These are phyloP conservation scores for Mycena metata DNA, from an alignment of 768 basidiomycete species.

Conservation along the genomic window DNA sequence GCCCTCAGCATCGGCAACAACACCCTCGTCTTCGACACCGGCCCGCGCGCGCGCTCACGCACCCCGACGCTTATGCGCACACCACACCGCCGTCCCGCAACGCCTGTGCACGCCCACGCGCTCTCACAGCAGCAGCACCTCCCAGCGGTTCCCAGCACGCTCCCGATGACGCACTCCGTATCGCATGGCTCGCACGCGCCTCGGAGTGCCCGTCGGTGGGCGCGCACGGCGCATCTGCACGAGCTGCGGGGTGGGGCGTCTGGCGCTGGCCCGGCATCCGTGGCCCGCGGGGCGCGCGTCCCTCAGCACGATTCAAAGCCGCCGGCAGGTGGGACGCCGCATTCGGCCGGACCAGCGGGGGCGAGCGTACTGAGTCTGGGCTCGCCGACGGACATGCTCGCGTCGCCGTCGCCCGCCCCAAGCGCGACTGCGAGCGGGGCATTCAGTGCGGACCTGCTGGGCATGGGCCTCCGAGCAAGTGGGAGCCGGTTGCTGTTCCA, in stretches of 20 bases:
- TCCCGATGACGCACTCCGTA: constrained; percentile 27
- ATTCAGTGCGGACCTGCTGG: too few relatives aligned
- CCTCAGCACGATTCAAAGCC: too few relatives aligned
- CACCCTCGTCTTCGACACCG: constrained; percentile 18
- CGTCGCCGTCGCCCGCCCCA: constrained; percentile 23
- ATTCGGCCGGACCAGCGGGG: neutral
- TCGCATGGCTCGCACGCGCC: constrained; percentile 39
- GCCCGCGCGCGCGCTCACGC: constrained; percentile 20
- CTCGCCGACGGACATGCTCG: constrained; percentile 28
- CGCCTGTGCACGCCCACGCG: constrained; percentile 26
- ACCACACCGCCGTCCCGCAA: constrained; percentile 33
- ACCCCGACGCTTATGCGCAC: constrained; percentile 31
- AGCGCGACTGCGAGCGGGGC: neutral
- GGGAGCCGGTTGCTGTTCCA: constrained; percentile 11
- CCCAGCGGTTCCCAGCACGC: neutral
- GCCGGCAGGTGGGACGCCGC: neutral
- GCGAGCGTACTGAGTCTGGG: constrained; percentile 7
- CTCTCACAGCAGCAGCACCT: constrained; percentile 10
- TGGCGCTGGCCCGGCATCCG: neutral
- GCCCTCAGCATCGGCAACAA: constrained; percentile 32
- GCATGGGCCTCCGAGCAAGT: neutral
- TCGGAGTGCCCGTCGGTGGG: constrained; percentile 56
- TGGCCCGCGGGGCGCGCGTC: too few relatives aligned
- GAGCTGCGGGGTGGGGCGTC: constrained; percentile 52
- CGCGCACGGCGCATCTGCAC: constrained; percentile 65